Evolutionary conservation across 169 alveolate genomes (phyloP), one percentile per base, ranked within the genome.

Genomic region (Plasmodium reichenowi): DNA sequence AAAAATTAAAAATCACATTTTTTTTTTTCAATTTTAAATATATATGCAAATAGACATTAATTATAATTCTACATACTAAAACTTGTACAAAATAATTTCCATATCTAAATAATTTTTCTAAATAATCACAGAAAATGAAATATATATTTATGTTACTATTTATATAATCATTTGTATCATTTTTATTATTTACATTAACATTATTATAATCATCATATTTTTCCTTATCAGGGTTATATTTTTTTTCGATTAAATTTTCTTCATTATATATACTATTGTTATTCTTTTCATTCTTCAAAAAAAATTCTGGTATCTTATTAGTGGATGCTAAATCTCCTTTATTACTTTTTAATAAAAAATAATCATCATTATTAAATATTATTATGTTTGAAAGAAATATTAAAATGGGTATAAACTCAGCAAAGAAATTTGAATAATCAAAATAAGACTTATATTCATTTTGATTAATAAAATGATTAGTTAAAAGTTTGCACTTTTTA

Each of bases 361-460:
- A 86, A 62, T 86, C 92, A 20, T 86, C 92, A 50, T 86, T 72
- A 72, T 86, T 86, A 72, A 86, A 86, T 71, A 86, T 72, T 17
- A 72, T 72, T 67, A 86, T 50, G 22, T 86, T 86, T 59, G 92
- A 86, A 9, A 86, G 48, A 72, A 86, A 86, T 60, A 54, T 58
- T 56, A 86, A 72, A 29, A 86, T 86, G 22, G 92, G 92, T 17
- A 86, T 86, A 86, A 86, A 86, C 29, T 86, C 78, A 38, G 92
- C 86, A 70, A 54, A 72, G 62, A 86, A 17, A 72, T 86, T 71
- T 20, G 92, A 86, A 72, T 86, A 86, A 54, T 86, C 75, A 48
- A 86, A 86, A 71, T 29, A 86, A 24, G 88, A 24, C 26, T 71
- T 59, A 66, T 15, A 59, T 63, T 67, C 56, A n/a, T 48, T 22